A percentile compares a stretch with the other conserved stretches of the same genome.
Conservation (phyloP, 78 protist genomes). For the Isochrysis galbana region DNA sequence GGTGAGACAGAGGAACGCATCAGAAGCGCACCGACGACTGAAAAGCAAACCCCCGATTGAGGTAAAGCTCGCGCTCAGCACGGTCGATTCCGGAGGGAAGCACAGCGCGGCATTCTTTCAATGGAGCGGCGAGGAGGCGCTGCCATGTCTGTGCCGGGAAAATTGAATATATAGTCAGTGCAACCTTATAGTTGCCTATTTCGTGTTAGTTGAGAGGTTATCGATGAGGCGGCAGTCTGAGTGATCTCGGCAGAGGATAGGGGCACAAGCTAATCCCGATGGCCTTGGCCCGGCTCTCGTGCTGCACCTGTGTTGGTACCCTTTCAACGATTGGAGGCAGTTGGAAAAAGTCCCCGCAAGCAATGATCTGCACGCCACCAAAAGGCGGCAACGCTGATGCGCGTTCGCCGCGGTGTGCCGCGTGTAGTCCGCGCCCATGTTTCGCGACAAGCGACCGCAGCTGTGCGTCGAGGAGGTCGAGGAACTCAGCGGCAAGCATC, state of each 20-base stretch:
- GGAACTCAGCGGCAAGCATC: slow-evolving; percentile 34
- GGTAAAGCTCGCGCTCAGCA: background rate
- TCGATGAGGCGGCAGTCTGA: no score
- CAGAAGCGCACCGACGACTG: no score
- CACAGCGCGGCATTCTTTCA: background rate
- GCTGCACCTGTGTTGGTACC: no score
- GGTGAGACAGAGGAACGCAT: no score
- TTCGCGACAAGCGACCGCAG: background rate
- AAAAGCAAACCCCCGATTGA: slow-evolving; percentile 14
- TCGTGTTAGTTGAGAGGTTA: no score
- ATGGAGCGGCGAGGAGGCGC: background rate
- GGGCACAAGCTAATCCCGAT: no score
- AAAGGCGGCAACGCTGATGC: slow-evolving; percentile 8
- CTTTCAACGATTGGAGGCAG: slow-evolving; percentile 43
- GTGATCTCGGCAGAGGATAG: no score
- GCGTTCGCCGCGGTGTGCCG: no score
- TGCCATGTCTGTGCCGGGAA: background rate
- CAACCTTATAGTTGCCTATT: no score
- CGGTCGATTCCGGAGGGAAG: background rate
- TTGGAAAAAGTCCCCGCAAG: slow-evolving; percentile 60
- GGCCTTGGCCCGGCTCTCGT: no score
- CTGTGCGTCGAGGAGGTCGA: background rate
- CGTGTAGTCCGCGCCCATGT: background rate
- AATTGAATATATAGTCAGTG: no score
- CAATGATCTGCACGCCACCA: slow-evolving; percentile 60